Conservation (phyloP, 176 grass and related monocot genomes). For the maize (Zea mays) region Zm-B73-REFERENCE-NAM-5.0 NC_050100.1:208663001-208663500, state of each 20-base stretch:
- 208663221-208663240: constrained; percentile 33
- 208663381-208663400: not conserved
- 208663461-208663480: not conserved
- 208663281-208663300: not conserved
- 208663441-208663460: constrained; percentile 23
- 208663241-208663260: not conserved
- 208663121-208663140: not conserved
- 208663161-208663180: constrained; percentile 27
- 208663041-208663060: not conserved
- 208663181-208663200: constrained; percentile 38
- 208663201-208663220: constrained; percentile 15
- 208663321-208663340: constrained; percentile 27
- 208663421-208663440: constrained; percentile 30
- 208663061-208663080: not conserved
- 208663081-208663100: not conserved
- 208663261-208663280: constrained; percentile 25
- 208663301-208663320: constrained; percentile 5
- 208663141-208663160: not conserved
- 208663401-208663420: constrained; percentile 1
- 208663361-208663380: not conserved
- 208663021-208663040: not conserved
- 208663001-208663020: not conserved
- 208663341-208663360: not conserved
- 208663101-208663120: constrained; percentile 6
- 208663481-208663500: not conserved